Evolutionary conservation across 495 filamentous ascomycete species (phyloP).

Genomic region (Podospora conica): DNA sequence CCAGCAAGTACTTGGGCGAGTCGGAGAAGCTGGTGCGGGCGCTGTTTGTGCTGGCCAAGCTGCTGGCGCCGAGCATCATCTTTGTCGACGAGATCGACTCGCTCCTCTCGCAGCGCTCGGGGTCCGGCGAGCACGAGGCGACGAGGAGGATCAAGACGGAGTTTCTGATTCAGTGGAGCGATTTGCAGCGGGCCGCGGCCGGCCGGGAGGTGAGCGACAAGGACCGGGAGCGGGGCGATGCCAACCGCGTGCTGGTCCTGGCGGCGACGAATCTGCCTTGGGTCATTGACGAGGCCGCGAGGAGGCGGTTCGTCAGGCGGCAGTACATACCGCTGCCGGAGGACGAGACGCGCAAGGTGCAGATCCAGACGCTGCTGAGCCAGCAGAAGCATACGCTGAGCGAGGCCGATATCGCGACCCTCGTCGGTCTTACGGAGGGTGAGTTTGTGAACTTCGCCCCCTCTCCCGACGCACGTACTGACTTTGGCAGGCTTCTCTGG

Average conservation of each 20-base stretch:
- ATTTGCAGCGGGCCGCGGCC: slow-evolving; percentile 85
- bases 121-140: slow-evolving; percentile 84
- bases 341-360: slow-evolving; percentile 65
- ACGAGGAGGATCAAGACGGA: slow-evolving; percentile 95
- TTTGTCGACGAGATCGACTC: slow-evolving; percentile 99
- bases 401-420: slow-evolving; percentile 61
- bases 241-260: slow-evolving; percentile 83
- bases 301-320: slow-evolving; percentile 82
- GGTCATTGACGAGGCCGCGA: slow-evolving; percentile 95
- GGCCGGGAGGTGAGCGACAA: slow-evolving; percentile 70
- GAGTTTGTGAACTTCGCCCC: slow-evolving; percentile 21
- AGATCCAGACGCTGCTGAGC: slow-evolving; percentile 69
- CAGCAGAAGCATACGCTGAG: slow-evolving; percentile 83
- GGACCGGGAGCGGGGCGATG: slow-evolving; percentile 58
- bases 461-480: background rate
- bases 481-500: slow-evolving; percentile 74
- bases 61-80: slow-evolving; percentile 90
- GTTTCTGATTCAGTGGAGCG: slow-evolving; percentile 96
- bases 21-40: slow-evolving; percentile 95
- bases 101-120: slow-evolving; percentile 75
- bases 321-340: slow-evolving; percentile 97
- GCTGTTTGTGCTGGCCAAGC: slow-evolving; percentile 83
- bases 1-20: slow-evolving; percentile 94
- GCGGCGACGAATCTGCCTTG: slow-evolving; percentile 96
- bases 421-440: slow-evolving; percentile 88